These are phyloP conservation scores for Cylindrodendrum hubeiense DNA, from an alignment of 2,329 filamentous ascomycete genomes.

Conservation along the genomic window DNA sequence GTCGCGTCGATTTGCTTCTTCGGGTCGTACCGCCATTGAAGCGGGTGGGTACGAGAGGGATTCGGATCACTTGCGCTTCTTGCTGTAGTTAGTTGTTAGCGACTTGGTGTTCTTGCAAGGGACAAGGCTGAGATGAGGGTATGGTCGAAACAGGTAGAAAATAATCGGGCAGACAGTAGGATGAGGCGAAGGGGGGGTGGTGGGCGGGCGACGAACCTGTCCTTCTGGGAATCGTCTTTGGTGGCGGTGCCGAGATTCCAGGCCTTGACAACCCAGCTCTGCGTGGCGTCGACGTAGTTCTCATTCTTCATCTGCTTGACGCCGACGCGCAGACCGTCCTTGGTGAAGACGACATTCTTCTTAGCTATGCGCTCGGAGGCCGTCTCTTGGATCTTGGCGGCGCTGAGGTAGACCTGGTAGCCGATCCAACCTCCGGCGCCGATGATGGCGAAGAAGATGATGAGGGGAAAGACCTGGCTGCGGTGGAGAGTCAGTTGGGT, in stretches of 20 bases:
- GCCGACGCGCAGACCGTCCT: slow-evolving; percentile 79
- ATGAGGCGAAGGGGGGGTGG: not conserved
- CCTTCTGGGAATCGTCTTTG: slow-evolving; percentile 32
- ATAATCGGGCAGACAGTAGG: not conserved
- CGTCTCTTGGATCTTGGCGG: slow-evolving; percentile 73
- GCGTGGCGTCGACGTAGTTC: slow-evolving; percentile 79
- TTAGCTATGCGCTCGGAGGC: slow-evolving; percentile 79
- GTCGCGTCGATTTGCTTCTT: not conserved
- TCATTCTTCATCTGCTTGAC: slow-evolving; percentile 77
- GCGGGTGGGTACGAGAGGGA: slow-evolving; percentile 2
- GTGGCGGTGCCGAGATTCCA: slow-evolving; percentile 67
- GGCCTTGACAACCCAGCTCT: slow-evolving; percentile 75
- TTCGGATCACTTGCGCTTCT: slow-evolving; percentile 39
- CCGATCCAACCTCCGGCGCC: slow-evolving; percentile 72
- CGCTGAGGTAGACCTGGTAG: slow-evolving; percentile 79
- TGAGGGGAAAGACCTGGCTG: slow-evolving; percentile 74
- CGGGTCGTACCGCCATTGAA: not conserved
- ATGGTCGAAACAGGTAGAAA: not conserved
- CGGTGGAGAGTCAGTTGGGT: slow-evolving; percentile 17
- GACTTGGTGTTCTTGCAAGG: not conserved
- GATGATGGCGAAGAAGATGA: slow-evolving; percentile 75
- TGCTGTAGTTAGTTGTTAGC: slow-evolving; percentile 34
- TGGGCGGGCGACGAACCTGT: slow-evolving; percentile 3
- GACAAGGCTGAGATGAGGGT: not conserved
- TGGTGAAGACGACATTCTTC: slow-evolving; percentile 81